Evolutionary conservation across 768 basidiomycete species (phyloP).

Genomic region (Kwoniella sp.): DNA sequence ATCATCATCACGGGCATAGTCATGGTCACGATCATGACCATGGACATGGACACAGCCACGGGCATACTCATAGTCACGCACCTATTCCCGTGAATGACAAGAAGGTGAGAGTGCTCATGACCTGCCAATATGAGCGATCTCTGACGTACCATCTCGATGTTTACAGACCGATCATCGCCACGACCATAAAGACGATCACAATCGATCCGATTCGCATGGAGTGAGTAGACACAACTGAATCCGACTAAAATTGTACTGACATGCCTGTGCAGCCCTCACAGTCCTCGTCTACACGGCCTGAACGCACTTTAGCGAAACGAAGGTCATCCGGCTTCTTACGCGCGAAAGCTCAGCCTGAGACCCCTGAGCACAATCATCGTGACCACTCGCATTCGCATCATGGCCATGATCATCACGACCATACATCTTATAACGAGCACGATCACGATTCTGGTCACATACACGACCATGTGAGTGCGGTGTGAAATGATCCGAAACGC

Average conservation of each 20-base stretch:
- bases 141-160: neutral
- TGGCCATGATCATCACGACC: constrained; percentile 12
- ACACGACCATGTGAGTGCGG: too few relatives aligned
- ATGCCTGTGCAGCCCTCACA: neutral
- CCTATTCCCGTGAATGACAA: constrained; percentile 42
- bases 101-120: constrained; percentile 41
- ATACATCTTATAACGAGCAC: constrained; percentile 30
- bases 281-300: constrained; percentile 8
- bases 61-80: constrained; percentile 37
- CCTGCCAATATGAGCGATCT: neutral
- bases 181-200: constrained; percentile 10
- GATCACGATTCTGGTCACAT: constrained; percentile 27
- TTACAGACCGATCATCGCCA: constrained; percentile 26
- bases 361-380: constrained; percentile 9
- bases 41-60: constrained; percentile 46
- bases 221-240: constrained; percentile 7
- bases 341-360: constrained; percentile 14
- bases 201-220: constrained; percentile 20
- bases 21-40: constrained; percentile 46
- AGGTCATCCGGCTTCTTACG: constrained; percentile 15
- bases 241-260: neutral
- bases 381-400: constrained; percentile 13
- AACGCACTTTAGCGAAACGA: constrained; percentile 12
- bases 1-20: constrained; percentile 48
- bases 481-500: too few relatives aligned